Conservation (phyloP, 371 early-diverging fungal genomes). For the Amoeboaphelidium occidentale region DNA sequence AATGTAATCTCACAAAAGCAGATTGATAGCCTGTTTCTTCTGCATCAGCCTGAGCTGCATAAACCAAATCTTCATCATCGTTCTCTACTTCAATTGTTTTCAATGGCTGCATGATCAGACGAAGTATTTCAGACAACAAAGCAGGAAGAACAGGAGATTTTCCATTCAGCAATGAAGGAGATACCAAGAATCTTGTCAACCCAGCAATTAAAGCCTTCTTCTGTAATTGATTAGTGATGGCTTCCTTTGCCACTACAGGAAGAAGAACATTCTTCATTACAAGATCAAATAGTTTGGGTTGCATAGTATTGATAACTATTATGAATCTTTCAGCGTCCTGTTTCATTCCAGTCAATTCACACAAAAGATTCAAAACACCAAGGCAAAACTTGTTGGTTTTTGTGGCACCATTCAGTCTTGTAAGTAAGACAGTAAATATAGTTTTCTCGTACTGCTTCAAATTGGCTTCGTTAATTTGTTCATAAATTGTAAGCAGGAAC, state of each 20-base stretch:
- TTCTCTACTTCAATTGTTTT: background rate
- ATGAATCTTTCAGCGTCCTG: background rate
- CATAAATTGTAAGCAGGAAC: constrained; percentile 34
- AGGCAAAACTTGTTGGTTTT: background rate
- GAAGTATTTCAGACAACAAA: background rate
- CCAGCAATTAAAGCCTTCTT: background rate
- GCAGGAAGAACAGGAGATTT: background rate
- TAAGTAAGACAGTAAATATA: background rate
- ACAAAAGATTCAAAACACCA: background rate
- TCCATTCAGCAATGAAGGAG: background rate
- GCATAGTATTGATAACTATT: background rate
- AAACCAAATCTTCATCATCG: background rate
- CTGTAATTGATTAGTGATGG: background rate
- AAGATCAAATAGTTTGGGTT: background rate
- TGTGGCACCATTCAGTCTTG: background rate
- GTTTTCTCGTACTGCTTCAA: background rate
- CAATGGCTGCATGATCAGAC: background rate
- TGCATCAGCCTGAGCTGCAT: background rate
- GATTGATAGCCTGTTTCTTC: background rate
- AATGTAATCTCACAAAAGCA: background rate
- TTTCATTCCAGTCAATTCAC: background rate
- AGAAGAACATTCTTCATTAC: too few relatives aligned
- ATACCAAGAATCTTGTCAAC: background rate
- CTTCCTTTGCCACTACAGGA: background rate
- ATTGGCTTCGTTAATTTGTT: background rate